Evolutionary conservation across 2,329 filamentous ascomycete genomes (phyloP), one percentile per base, ranked within the genome.

Genomic region (Didymella glomerata): DNA sequence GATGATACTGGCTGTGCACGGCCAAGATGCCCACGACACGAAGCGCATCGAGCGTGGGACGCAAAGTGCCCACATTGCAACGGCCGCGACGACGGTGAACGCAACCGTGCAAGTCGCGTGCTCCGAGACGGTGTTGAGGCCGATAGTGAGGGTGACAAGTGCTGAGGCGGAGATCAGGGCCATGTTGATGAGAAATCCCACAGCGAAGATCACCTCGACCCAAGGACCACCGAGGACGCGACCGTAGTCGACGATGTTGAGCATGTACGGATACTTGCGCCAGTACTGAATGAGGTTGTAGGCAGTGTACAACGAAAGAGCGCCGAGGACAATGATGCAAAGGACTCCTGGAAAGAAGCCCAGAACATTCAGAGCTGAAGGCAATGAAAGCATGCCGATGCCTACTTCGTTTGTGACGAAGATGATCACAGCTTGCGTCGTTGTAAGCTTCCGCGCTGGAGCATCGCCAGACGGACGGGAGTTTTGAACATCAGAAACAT

Each of bases 221-320:
- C 63, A 68, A 7, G 66, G 68, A 2, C 70, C 69, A 20, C 69
- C 69, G 5, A 73, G 61, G 13, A 68, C 67, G 38, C 69, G 67
- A 27, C 69, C 69, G 46, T 70, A 71, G 57, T 73, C 69, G 49
- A 73, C 69, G 42, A 71, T 67, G 49, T 73, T 71, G 38, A 68
- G 65, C 64, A 73, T 70, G 52, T 68, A 68, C 1, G 68, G 68
- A 24, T 71, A 71, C 51, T 68, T 70, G n/a, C 69, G 65, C 65
- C 68, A 73, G 57, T 70, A 71, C 36, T 71, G 68, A 13, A 73
- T 53, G n/a, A 71, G 65, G 27, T 70, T 71, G 55, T 71, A 73
- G 13, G 69, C 70, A 10, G 69, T 68, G 49, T 73, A 73, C 24
- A 70, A 52, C 48, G 64, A 69, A n/a, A 71, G 59, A 41, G 65